Evolutionary conservation across 768 basidiomycete species (phyloP).

Genomic region (Mycena sanguinolenta): DNA sequence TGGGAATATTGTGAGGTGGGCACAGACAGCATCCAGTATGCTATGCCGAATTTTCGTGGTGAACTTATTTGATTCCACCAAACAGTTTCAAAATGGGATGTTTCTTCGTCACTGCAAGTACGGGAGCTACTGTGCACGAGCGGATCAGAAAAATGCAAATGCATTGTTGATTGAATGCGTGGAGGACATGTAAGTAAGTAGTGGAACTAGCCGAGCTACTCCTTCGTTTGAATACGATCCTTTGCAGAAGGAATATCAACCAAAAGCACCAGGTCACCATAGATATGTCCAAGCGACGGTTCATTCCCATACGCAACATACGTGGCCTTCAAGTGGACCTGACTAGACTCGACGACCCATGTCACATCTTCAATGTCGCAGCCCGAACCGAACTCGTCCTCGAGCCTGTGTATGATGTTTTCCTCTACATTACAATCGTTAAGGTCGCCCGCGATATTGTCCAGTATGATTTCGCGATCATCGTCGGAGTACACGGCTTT

Average conservation of each 20-base stretch:
- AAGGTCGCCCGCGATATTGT: background rate
- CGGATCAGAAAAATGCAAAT: too few species aligned
- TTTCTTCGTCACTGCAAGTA: too few species aligned
- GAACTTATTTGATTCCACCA: too few species aligned
- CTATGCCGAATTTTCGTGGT: too few species aligned
- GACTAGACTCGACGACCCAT: conserved; percentile 31
- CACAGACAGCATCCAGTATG: too few species aligned
- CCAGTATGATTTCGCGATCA: background rate
- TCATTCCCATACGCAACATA: conserved; percentile 46
- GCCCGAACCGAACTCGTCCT: background rate
- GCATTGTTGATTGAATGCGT: too few species aligned
- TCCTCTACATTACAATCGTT: background rate
- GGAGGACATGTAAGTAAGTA: too few species aligned
- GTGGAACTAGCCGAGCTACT: too few species aligned
- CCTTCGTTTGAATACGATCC: too few species aligned
- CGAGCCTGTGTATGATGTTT: background rate
- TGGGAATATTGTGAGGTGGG: too few species aligned
- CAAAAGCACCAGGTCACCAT: conserved; percentile 47
- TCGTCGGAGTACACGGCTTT: conserved; percentile 30
- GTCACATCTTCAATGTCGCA: conserved; percentile 9
- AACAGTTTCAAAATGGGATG: too few species aligned
- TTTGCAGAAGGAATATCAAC: conserved; percentile 22
- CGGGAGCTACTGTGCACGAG: too few species aligned
- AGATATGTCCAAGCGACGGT: conserved; percentile 31
- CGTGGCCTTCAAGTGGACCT: conserved; percentile 15